These are phyloP conservation scores for Artemisia tridentata DNA, from an alignment of 129 eudicot species.

Conservation along the genomic window DNA sequence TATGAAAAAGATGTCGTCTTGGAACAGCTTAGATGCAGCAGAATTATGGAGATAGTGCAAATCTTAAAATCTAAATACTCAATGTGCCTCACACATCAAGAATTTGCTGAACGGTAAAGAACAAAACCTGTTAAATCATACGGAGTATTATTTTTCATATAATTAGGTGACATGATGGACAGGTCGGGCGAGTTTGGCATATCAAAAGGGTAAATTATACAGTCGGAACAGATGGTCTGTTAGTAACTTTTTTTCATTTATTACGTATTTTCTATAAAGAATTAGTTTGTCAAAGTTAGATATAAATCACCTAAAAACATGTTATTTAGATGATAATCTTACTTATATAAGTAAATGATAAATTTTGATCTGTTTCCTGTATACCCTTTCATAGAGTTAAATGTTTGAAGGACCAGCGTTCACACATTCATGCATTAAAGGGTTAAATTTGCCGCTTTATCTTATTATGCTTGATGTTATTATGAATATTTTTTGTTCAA, in stretches of 20 bases:
- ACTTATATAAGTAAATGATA: no score
- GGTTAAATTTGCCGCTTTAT: background rate
- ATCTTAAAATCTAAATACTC: slow-evolving; percentile 79
- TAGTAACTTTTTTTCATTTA: no score
- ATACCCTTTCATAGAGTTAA: no score
- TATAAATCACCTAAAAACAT: no score
- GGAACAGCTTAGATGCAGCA: slow-evolving; percentile 79
- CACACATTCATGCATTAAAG: background rate
- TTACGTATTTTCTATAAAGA: no score
- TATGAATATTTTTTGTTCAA: background rate
- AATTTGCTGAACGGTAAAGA: slow-evolving; percentile 70
- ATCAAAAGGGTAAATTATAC: background rate
- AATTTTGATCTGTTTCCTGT: no score
- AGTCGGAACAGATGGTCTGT: background rate
- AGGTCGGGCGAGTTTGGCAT: background rate
- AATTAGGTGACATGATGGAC: background rate
- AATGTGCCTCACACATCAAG: slow-evolving; percentile 77
- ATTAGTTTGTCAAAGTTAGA: no score
- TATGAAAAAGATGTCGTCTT: slow-evolving; percentile 63
- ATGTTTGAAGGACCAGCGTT: no score
- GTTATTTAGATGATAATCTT: no score
- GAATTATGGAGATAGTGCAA: slow-evolving; percentile 73
- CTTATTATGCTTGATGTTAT: background rate
- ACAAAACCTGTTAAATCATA: background rate
- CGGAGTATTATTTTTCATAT: slow-evolving; percentile 5